Conservation (phyloP, 2,329 filamentous ascomycete genomes). For the Fonsecaea monophora region DNA sequence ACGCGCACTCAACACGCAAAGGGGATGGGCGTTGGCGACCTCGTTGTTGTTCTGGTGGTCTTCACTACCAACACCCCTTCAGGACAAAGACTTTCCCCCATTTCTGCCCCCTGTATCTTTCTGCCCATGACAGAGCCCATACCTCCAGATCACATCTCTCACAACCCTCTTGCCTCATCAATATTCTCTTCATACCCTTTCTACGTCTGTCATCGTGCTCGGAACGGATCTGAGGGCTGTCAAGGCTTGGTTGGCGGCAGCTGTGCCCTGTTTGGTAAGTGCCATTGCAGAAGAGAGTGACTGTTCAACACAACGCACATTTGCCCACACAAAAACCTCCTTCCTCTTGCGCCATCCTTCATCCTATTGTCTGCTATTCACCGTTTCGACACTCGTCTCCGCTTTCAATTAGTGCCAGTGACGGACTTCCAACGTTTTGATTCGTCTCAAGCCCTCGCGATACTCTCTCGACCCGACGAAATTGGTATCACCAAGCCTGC, state of each 20-base stretch:
- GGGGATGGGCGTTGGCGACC: not conserved
- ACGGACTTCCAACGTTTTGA: not conserved
- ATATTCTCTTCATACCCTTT: not conserved
- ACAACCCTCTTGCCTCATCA: constrained; percentile 1
- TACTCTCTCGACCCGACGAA: not conserved
- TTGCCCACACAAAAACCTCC: not conserved
- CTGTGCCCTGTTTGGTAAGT: constrained; percentile 9
- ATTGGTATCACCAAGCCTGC: not conserved
- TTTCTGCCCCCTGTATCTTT: constrained; percentile 3
- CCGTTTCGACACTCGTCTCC: not conserved
- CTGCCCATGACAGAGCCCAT: not conserved
- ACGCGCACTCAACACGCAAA: not conserved
- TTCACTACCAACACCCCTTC: not conserved
- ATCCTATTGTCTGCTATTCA: constrained; percentile 2
- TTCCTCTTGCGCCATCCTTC: not conserved
- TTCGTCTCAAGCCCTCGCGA: not conserved
- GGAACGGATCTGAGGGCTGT: not conserved
- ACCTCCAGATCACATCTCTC: constrained; percentile 14
- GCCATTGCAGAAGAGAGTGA: not conserved
- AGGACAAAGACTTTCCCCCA: not conserved
- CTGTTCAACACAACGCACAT: not conserved
- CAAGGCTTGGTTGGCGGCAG: not conserved
- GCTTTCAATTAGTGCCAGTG: constrained; percentile 3
- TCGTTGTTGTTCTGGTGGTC: not conserved
- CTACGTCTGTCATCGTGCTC: not conserved